Evolutionary conservation across 1,284 basidiomycete species (phyloP).

Genomic region (Ustilago cynodontis): DNA sequence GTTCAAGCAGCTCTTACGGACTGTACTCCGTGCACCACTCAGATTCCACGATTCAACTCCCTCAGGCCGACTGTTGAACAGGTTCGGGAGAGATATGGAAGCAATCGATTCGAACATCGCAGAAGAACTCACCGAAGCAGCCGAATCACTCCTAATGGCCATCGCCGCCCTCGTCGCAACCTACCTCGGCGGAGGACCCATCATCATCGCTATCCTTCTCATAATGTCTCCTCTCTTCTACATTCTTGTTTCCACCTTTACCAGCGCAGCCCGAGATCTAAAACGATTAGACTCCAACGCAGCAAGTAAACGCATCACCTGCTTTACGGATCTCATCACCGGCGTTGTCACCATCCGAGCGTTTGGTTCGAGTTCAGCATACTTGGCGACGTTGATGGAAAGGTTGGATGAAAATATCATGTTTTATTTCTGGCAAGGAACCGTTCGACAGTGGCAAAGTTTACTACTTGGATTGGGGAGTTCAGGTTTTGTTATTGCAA

Average conservation of each 20-base stretch:
- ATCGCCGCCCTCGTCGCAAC: slow-evolving; percentile 75
- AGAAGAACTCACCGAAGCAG: slow-evolving; percentile 64
- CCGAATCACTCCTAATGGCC: slow-evolving; percentile 52
- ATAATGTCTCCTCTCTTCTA: slow-evolving; percentile 62
- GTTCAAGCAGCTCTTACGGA: slow-evolving; percentile 74
- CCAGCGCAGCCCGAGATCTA: slow-evolving; percentile 86
- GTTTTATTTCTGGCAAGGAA: slow-evolving; percentile 85
- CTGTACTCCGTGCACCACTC: slow-evolving; percentile 78
- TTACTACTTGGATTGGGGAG: slow-evolving; percentile 73
- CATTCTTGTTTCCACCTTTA: slow-evolving; percentile 77
- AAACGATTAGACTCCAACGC: slow-evolving; percentile 83
- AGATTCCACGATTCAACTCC: slow-evolving; percentile 87
- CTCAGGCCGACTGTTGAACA: slow-evolving; percentile 84
- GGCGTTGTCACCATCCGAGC: slow-evolving; percentile 88
- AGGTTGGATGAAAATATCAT: slow-evolving; percentile 87
- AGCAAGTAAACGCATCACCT: slow-evolving; percentile 79
- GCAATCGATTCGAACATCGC: slow-evolving; percentile 81
- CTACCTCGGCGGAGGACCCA: slow-evolving; percentile 78
- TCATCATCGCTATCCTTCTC: slow-evolving; percentile 76
- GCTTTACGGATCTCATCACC: slow-evolving; percentile 86
- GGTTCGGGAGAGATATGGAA: slow-evolving; percentile 80
- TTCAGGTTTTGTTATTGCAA: slow-evolving; percentile 53
- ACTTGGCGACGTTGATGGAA: slow-evolving; percentile 74
- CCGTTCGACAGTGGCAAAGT: slow-evolving; percentile 87
- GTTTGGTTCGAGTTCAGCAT: slow-evolving; percentile 72